Conservation (phyloP, 1,139 yeast genomes). For the Scheffersomyces parashehatae region DNA sequence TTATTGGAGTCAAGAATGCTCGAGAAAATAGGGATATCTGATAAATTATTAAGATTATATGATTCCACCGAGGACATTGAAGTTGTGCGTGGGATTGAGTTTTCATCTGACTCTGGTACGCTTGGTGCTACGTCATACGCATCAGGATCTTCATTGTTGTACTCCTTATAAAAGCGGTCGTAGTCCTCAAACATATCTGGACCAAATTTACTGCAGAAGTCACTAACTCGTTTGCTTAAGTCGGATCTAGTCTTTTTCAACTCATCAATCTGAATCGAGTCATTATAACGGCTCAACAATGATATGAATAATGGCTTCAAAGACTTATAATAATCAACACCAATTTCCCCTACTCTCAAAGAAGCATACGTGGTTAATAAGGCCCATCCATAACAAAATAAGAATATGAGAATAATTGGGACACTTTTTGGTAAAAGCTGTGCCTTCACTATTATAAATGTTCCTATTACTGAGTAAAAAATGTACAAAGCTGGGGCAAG, state of each 20-base stretch:
- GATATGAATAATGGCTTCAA: slow-evolving; percentile 40
- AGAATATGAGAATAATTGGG: slow-evolving; percentile 22
- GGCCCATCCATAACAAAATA: slow-evolving; percentile 38
- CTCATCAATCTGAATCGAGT: slow-evolving; percentile 42
- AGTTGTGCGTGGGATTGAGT: neutral
- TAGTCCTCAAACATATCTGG: slow-evolving; percentile 77
- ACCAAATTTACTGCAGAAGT: slow-evolving; percentile 69
- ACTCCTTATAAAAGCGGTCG: slow-evolving; percentile 31
- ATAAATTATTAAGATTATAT: slow-evolving; percentile 23
- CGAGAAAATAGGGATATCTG: slow-evolving; percentile 38
- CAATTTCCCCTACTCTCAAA: slow-evolving; percentile 44
- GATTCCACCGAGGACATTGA: slow-evolving; percentile 9
- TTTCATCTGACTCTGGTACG: slow-evolving; percentile 1
- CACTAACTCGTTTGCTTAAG: slow-evolving; percentile 62
- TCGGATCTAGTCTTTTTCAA: slow-evolving; percentile 56
- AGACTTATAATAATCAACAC: slow-evolving; percentile 42
- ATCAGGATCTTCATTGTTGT: slow-evolving; percentile 16
- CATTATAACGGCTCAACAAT: slow-evolving; percentile 43
- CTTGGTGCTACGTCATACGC: slow-evolving; percentile 7
- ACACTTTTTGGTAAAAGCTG: slow-evolving; percentile 13
- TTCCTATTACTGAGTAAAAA: slow-evolving; percentile 42
- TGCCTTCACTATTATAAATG: slow-evolving; percentile 26
- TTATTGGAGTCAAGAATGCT: slow-evolving; percentile 16
- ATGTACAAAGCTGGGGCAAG: slow-evolving; percentile 45
- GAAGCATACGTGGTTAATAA: slow-evolving; percentile 45